A percentile compares a stretch with the other conserved stretches of the same genome.
These are phyloP conservation scores for Pseudotsuga menziesii DNA, from an alignment of 75 land plant species.

Conservation along the genomic window DNA sequence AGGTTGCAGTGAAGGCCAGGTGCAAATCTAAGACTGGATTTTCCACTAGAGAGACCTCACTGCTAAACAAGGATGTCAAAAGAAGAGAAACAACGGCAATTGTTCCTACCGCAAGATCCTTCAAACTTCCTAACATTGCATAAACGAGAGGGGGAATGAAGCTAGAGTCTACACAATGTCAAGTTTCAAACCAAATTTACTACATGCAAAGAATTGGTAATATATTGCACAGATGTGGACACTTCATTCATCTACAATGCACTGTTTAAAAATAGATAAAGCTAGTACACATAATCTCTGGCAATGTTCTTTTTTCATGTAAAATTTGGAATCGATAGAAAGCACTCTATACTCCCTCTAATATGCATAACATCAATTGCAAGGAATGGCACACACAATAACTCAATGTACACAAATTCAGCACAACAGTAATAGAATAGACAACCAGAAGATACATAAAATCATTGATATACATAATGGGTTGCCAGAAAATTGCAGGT, in stretches of 20 bases:
- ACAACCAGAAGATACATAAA: too few species aligned
- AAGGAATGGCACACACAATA: neutral
- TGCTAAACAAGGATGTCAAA: constrained; percentile 48
- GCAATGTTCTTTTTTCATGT: neutral
- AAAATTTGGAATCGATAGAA: neutral
- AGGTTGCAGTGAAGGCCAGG: constrained; percentile 73
- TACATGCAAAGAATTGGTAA: too few species aligned
- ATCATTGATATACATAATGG: neutral
- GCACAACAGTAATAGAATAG: too few species aligned
- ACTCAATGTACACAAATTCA: neutral
- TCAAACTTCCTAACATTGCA: constrained; percentile 81
- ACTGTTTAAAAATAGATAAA: too few species aligned
- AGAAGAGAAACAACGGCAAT: constrained; percentile 82
- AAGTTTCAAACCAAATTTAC: too few species aligned
- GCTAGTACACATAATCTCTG: neutral
- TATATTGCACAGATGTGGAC: too few species aligned
- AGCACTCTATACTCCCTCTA: neutral
- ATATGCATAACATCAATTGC: neutral
- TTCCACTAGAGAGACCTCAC: constrained; percentile 37
- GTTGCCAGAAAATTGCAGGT: neutral
- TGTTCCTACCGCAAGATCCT: constrained; percentile 80
- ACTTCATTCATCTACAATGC: neutral
- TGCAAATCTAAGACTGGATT: constrained; percentile 41
- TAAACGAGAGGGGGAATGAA: constrained; percentile 86
- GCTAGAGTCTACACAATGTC: constrained; percentile 64